A percentile compares a stretch with the other conserved stretches of the same genome.
phyloP scores from a whole-genome alignment of 768 basidiomycete genomes.

The Heimioporus sp. region DNA sequence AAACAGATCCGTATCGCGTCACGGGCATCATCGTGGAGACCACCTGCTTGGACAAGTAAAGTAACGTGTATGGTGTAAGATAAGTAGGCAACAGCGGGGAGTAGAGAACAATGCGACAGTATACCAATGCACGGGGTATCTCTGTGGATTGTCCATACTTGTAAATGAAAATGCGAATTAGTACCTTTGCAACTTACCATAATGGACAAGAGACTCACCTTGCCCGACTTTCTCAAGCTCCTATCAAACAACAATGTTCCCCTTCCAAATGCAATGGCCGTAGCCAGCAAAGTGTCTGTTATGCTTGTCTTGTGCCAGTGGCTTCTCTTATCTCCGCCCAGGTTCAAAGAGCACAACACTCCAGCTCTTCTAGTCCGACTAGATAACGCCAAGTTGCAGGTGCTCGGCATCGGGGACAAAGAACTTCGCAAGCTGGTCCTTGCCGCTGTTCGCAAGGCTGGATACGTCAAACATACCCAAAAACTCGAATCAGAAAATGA shows the following conservation, averaged over 20 bases:
- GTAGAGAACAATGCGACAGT: conserved; percentile 13
- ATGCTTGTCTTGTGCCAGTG: background rate
- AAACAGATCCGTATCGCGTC: conserved; percentile 89
- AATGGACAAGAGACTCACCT: conserved; percentile 46
- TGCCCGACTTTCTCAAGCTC: conserved; percentile 67
- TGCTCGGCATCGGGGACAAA: conserved; percentile 59
- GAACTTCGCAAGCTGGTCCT: conserved; percentile 62
- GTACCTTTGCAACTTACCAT: background rate
- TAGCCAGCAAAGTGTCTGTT: conserved; percentile 68
- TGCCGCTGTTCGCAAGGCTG: conserved; percentile 59
- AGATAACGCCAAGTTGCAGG: conserved; percentile 56
- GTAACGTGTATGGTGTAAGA: conserved; percentile 11
- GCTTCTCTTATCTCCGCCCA: conserved; percentile 30
- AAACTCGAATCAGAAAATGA: conserved; percentile 15
- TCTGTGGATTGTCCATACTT: conserved; percentile 7
- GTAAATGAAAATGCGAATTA: background rate
- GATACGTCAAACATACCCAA: conserved; percentile 39
- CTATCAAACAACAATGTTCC: conserved; percentile 57
- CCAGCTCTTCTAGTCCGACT: conserved; percentile 54
- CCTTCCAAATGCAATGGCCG: conserved; percentile 63
- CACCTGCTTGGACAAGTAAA: conserved; percentile 66
- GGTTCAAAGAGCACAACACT: conserved; percentile 72
- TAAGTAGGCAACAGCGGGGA: background rate
- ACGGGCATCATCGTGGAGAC: conserved; percentile 89
- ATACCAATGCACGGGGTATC: conserved; percentile 19